Evolutionary conservation across 108 stramenopile species (phyloP), one percentile per base, ranked within the genome.

Genomic region (Fragilaria radians): DNA sequence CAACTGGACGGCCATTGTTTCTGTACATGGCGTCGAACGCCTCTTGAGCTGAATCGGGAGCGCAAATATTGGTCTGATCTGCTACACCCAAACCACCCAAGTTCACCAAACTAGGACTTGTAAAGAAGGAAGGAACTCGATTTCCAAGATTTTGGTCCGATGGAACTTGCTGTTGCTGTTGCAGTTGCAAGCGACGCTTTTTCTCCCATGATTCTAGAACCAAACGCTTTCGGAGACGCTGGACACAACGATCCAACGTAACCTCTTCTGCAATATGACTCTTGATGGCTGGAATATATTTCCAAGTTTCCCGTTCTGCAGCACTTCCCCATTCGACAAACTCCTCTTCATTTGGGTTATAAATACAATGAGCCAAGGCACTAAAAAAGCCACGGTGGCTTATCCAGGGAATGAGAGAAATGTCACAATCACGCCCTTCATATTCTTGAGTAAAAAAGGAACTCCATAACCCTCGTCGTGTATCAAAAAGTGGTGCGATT

Each of bases 381-480:
- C 75, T 80, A 2, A 85, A 63, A n/a, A 96, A 57, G 25, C 79
- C 68, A 34, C 93, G 76, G 52, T 95, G 88, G 26, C 83, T 78
- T 29, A 75, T 62, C 93, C 96, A 95, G 9, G 98, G 98, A 34
- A 91, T 85, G 45, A 99, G 64, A 17, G 97, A 97, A n/a, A 99
- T 81, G 68, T 99, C 98, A 54, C 75, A 78, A 51, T 87, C 78
- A n/a, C 95, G 66, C 2, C 98, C 98, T 64, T 95, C 95, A 68
- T 99, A 99, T 65, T 96, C 94, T 68, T 92, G 90, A 14, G 85
- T 83, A 57, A 92, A 83, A 70, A 92, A 77, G 57, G 82, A 77
- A 2, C 76, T 76, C 51, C 79, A 71, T 61, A 88, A 63, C 22
- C 81, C 88, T 18, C 95, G 78, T 34, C 72, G 56, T 19, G 85